Evolutionary conservation across 192 early-diverging fungal genomes (phyloP), one percentile per base, ranked within the genome.

Genomic region (Coemansia sp.): DNA sequence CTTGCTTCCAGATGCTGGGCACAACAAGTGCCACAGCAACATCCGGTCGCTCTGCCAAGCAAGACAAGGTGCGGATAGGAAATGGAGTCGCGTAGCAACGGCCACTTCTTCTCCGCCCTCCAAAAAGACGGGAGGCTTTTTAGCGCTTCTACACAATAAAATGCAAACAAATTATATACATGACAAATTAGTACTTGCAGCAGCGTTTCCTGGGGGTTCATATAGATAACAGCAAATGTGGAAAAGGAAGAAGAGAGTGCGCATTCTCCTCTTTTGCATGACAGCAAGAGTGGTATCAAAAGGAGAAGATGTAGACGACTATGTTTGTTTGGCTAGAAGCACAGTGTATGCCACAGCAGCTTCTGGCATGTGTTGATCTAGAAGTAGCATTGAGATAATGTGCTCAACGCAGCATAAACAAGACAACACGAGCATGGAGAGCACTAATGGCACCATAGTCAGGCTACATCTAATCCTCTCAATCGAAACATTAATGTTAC

Each of bases 91-190:
- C 47, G 26, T 40, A 63, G 16, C 53, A 41, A 47, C 32, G 32
- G 32, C 32, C 32, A 32, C 32, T 32, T 23, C 43, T 41, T 54
- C 21, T 60, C 44, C 49, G 6, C 9, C 9, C n/a, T 32, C 47
- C 50, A 41, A 39, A 45, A 62, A 60, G 26, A 49, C 19, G 15
- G 18, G 32, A 32, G 49, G 23, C 21, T 21, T 47, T 48, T 68
- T 68, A 68, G 56, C 67, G 67, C 40, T 57, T 68, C 67, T 68
- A 68, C 67, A 68, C 6, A 7, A 50, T 50, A 50, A 54, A 26
- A 26, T 10, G 26, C 19, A 26, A 54, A 26, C 21, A 15, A 32
- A 4, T 54, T 54, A 26, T 23, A 32, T 7, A 26, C 32, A 54
- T 23, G 6, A 18, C 21, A 19, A 54, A 26, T 54, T 12, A 54